Percentiles rank a stretch among this genome's conserved stretches.
phyloP scores from a whole-genome alignment of 306 rosid species.

The Quercus variabilis region DNA sequence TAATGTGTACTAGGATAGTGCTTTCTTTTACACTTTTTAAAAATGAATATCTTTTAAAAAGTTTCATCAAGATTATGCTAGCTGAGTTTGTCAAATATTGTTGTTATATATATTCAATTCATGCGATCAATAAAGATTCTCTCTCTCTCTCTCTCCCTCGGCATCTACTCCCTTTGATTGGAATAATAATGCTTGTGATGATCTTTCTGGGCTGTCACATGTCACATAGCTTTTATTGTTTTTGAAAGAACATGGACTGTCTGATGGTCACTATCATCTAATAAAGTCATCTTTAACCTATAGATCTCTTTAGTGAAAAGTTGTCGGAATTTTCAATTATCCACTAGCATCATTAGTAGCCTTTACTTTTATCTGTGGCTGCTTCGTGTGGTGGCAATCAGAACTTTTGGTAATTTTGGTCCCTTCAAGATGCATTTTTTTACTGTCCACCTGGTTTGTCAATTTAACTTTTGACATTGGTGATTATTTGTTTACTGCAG shows the following conservation, averaged over 20 bases:
- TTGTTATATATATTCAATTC: neutral
- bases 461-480: conserved; percentile 8
- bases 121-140: neutral
- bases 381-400: neutral
- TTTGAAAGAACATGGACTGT: neutral
- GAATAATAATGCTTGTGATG: neutral
- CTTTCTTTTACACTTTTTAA: no score
- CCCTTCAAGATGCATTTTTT: neutral
- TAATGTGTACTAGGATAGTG: neutral
- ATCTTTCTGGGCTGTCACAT: neutral
- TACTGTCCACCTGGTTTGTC: neutral
- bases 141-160: neutral
- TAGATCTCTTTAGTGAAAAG: neutral
- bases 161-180: neutral
- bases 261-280: neutral
- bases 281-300: neutral
- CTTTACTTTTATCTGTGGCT: neutral
- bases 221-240: neutral
- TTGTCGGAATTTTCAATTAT: neutral
- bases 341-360: neutral
- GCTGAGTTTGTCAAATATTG: neutral
- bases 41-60: no score
- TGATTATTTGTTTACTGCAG: conserved; percentile 47
- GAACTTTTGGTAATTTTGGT: neutral
- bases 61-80: neutral